Percentiles rank a stretch among this genome's conserved stretches.
Conservation (phyloP, 2,329 filamentous ascomycete genomes). For the Pseudogymnoascus sp. region DNA sequence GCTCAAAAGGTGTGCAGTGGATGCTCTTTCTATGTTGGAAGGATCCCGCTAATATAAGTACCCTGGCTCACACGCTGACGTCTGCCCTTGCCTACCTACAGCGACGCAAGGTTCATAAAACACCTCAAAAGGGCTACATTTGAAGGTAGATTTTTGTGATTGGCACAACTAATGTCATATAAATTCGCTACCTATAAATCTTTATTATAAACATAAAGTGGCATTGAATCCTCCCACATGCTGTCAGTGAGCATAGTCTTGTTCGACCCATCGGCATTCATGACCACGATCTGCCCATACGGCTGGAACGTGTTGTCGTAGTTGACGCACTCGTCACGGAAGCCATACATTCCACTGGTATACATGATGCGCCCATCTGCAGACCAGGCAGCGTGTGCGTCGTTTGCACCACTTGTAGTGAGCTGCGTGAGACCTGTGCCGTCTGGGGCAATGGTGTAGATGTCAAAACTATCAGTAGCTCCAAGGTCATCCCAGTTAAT, state of each 20-base stretch:
- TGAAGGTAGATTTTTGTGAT: neutral
- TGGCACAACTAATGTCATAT: neutral
- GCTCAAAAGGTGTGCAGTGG: neutral
- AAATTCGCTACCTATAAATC: neutral
- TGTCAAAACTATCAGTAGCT: conserved; percentile 23
- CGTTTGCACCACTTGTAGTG: conserved; percentile 32
- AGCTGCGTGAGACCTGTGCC: conserved; percentile 30
- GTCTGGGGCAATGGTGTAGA: conserved; percentile 35
- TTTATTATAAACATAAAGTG: conserved; percentile 20
- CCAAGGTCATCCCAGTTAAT: conserved; percentile 14
- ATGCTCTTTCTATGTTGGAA: neutral
- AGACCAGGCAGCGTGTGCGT: conserved; percentile 38
- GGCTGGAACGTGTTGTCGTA: conserved; percentile 39
- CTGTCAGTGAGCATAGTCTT: conserved; percentile 26
- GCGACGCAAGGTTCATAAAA: neutral
- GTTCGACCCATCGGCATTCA: conserved; percentile 34
- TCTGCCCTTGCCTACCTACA: neutral
- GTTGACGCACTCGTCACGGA: conserved; percentile 33
- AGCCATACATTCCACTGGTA: conserved; percentile 35
- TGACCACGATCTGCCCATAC: conserved; percentile 37
- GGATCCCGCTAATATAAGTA: neutral
- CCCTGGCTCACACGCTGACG: neutral
- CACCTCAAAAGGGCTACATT: neutral
- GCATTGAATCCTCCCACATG: conserved; percentile 30
- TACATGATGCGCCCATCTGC: conserved; percentile 35